A percentile compares a stretch with the other conserved stretches of the same genome.
Evolutionary conservation across 306 rosid species (phyloP).

Genomic region (Comarum palustre): DNA sequence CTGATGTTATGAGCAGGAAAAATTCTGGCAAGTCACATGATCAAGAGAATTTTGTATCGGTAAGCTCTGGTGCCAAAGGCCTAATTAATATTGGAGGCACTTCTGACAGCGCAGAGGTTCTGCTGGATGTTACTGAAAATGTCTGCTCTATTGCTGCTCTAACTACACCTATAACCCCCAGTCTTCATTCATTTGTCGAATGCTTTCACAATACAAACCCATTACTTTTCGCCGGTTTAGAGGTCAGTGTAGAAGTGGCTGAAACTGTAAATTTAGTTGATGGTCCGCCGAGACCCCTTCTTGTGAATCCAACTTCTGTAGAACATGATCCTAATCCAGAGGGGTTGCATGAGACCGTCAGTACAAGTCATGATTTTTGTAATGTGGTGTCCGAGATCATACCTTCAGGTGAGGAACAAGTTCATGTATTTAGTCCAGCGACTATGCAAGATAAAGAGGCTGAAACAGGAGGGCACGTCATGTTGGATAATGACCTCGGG

Average conservation of each 20-base stretch:
- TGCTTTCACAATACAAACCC: constrained; percentile 18
- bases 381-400: constrained; percentile 9
- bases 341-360: constrained; percentile 18
- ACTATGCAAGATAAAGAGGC: neutral
- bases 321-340: constrained; percentile 23
- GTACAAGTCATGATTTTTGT: constrained; percentile 19
- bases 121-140: constrained; percentile 22
- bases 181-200: constrained; percentile 21
- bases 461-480: neutral
- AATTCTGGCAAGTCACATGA: constrained; percentile 30
- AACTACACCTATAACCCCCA: neutral
- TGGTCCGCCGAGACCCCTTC: constrained; percentile 4
- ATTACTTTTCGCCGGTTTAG: constrained; percentile 26
- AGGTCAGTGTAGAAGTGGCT: constrained; percentile 12
- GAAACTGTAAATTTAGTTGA: constrained; percentile 12
- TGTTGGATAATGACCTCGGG: neutral
- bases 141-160: constrained; percentile 18
- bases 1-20: constrained; percentile 19
- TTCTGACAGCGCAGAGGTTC: constrained; percentile 17
- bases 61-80: constrained; percentile 24
- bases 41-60: constrained; percentile 23
- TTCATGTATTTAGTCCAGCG: neutral
- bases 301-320: constrained; percentile 17
- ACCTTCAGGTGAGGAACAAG: constrained; percentile 7
- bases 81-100: constrained; percentile 24